These are phyloP conservation scores for Pleodorina starrii DNA, from an alignment of 139 green algal species.

Conservation along the genomic window DNA sequence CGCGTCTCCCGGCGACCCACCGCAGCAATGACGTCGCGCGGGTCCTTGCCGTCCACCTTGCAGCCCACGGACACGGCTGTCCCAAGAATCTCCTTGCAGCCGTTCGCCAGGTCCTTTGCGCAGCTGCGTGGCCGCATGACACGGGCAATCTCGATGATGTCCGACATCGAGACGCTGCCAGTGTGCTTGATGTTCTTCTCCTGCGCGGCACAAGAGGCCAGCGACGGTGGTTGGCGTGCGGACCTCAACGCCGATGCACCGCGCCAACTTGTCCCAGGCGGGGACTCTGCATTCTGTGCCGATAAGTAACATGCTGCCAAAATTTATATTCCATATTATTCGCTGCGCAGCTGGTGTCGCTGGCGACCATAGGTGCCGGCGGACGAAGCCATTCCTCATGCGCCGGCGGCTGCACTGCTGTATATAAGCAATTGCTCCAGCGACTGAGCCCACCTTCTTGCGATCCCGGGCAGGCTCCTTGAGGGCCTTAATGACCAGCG, in stretches of 20 bases:
- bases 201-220: constrained; percentile 61
- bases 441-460: constrained; percentile 88
- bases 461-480: constrained; percentile 96
- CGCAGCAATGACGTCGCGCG: constrained; percentile 91
- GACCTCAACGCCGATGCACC: neutral
- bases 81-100: constrained; percentile 99
- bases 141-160: constrained; percentile 96
- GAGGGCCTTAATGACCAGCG: constrained; percentile 98
- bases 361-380: no score
- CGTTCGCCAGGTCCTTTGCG: constrained; percentile 90
- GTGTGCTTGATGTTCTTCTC: constrained; percentile 99
- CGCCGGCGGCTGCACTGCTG: constrained; percentile 33
- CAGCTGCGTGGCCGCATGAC: constrained; percentile 95
- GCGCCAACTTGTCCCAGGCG: neutral
- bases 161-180: constrained; percentile 95
- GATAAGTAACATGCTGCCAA: neutral
- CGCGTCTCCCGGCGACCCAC: no score
- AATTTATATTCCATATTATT: neutral
- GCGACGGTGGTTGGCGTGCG: neutral
- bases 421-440: neutral
- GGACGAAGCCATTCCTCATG: neutral
- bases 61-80: constrained; percentile 97
- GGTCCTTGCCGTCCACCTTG: constrained; percentile 96
- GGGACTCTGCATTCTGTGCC: no score
- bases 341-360: no score